These are phyloP conservation scores for Agroathelia rolfsii DNA, from an alignment of 1,284 basidiomycete genomes.

Conservation along the genomic window DNA sequence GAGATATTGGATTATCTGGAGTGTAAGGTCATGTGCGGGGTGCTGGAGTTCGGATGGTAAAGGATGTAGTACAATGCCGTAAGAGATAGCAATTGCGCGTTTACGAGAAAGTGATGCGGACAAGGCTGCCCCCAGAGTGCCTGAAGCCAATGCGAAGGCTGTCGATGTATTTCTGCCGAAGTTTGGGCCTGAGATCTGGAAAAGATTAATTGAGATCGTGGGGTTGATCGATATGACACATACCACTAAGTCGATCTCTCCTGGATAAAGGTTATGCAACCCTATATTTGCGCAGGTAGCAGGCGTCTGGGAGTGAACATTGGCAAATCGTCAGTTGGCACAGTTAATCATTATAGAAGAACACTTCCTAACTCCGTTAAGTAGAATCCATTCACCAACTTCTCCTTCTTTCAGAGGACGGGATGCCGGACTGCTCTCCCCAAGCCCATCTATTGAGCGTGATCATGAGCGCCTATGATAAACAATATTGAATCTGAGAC, in stretches of 20 bases:
- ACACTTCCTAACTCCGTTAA: constrained; percentile 64
- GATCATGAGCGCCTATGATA: constrained; percentile 6
- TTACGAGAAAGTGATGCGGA: constrained; percentile 65
- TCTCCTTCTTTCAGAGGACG: constrained; percentile 68
- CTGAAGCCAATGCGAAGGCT: constrained; percentile 80
- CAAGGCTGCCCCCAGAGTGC: constrained; percentile 84
- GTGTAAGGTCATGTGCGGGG: constrained; percentile 62
- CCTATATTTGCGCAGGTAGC: constrained; percentile 87
- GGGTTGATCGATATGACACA: constrained; percentile 15
- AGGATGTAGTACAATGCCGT: constrained; percentile 70
- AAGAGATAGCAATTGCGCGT: constrained; percentile 74
- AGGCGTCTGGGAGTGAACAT: constrained; percentile 52
- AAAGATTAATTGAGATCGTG: constrained; percentile 4
- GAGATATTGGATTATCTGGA: constrained; percentile 60
- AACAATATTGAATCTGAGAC: constrained; percentile 8
- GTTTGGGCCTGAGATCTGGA: constrained; percentile 67
- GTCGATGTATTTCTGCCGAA: constrained; percentile 83
- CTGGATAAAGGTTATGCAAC: constrained; percentile 79
- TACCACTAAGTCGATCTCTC: constrained; percentile 78
- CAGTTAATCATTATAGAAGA: too few species aligned
- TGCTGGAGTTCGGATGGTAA: constrained; percentile 50
- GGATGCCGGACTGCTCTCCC: constrained; percentile 53
- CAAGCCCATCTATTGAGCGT: constrained; percentile 50
- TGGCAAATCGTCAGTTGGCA: too few species aligned
- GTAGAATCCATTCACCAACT: constrained; percentile 79